These are phyloP conservation scores for Wallemia hederae DNA, from an alignment of 1,284 basidiomycete species.

Conservation along the genomic window DNA sequence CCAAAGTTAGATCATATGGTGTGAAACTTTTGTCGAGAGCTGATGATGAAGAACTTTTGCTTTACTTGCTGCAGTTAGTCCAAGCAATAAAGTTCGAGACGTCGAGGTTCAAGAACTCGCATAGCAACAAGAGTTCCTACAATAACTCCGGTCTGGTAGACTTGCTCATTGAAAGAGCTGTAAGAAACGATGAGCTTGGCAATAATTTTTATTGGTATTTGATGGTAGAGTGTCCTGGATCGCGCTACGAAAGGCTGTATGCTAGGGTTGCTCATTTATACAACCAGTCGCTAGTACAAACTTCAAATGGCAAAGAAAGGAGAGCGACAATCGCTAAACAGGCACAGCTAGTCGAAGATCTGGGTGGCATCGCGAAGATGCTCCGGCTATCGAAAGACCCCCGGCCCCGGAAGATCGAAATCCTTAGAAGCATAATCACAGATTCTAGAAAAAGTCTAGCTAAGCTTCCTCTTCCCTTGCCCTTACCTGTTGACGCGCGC, in stretches of 20 bases:
- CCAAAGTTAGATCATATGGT: constrained; percentile 71
- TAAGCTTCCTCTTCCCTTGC: constrained; percentile 37
- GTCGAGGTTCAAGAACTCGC: constrained; percentile 4
- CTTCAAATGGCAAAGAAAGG: constrained; percentile 40
- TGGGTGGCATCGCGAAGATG: constrained; percentile 59
- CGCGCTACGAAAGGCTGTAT: constrained; percentile 66
- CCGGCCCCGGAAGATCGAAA: constrained; percentile 89
- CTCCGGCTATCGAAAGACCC: constrained; percentile 69
- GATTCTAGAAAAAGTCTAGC: constrained; percentile 57
- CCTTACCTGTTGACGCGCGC: constrained; percentile 63
- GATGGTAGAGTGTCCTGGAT: constrained; percentile 57
- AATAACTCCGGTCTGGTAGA: constrained; percentile 63
- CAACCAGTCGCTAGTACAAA: constrained; percentile 50
- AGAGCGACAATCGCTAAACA: constrained; percentile 56
- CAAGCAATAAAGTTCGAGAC: constrained; percentile 91
- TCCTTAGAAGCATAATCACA: constrained; percentile 46
- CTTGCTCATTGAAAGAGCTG: constrained; percentile 62
- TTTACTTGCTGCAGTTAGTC: constrained; percentile 85
- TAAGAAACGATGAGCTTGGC: constrained; percentile 51
- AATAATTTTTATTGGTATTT: constrained; percentile 94
- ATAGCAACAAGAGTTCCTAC: constrained; percentile 16
- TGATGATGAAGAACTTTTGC: constrained; percentile 75
- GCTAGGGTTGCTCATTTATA: constrained; percentile 64
- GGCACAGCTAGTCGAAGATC: constrained; percentile 50
- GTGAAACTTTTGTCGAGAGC: constrained; percentile 68